Percentiles rank a stretch among this genome's conserved stretches.
These are phyloP conservation scores for Skeletonema menzelii DNA, from an alignment of 108 stramenopile species.

Conservation along the genomic window DNA sequence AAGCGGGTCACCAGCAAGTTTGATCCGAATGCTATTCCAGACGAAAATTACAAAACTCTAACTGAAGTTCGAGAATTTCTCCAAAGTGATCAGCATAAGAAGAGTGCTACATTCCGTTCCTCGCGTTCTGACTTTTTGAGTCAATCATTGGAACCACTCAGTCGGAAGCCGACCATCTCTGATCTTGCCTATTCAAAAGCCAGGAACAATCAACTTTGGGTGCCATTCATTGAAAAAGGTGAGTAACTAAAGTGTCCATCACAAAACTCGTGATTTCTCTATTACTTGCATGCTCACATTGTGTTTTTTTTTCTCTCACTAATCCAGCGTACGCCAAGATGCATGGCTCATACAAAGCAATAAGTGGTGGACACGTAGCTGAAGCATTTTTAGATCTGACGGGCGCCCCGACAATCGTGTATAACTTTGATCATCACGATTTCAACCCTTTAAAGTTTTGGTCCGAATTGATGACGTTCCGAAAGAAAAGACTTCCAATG, in stretches of 20 bases:
- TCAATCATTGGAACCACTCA: constrained; percentile 10
- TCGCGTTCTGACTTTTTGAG: not conserved
- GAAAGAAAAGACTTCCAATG: constrained; percentile 63
- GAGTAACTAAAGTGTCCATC: not conserved
- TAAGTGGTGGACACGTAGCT: constrained; percentile 82
- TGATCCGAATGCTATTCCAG: constrained; percentile 49
- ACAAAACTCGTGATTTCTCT: not conserved
- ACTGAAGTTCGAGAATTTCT: constrained; percentile 49
- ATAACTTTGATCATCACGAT: constrained; percentile 56
- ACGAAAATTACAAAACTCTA: constrained; percentile 42
- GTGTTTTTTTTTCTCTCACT: not conserved
- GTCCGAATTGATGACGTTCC: constrained; percentile 58
- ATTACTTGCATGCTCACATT: not conserved
- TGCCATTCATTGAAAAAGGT: constrained; percentile 90
- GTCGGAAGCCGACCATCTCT: constrained; percentile 24
- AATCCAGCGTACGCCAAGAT: constrained; percentile 88
- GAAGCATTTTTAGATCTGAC: constrained; percentile 89
- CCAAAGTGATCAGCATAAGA: constrained; percentile 38
- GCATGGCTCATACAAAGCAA: constrained; percentile 78
- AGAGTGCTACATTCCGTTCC: constrained; percentile 34
- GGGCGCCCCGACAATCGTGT: constrained; percentile 69
- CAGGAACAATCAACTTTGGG: constrained; percentile 87
- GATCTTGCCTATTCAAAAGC: constrained; percentile 75
- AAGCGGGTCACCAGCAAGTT: constrained; percentile 22
- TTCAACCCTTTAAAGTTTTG: constrained; percentile 63